Percentiles rank a stretch among this genome's conserved stretches.
Conservation (phyloP, 192 early-diverging fungal genomes). For the Gamsiella multidivaricata region DNA sequence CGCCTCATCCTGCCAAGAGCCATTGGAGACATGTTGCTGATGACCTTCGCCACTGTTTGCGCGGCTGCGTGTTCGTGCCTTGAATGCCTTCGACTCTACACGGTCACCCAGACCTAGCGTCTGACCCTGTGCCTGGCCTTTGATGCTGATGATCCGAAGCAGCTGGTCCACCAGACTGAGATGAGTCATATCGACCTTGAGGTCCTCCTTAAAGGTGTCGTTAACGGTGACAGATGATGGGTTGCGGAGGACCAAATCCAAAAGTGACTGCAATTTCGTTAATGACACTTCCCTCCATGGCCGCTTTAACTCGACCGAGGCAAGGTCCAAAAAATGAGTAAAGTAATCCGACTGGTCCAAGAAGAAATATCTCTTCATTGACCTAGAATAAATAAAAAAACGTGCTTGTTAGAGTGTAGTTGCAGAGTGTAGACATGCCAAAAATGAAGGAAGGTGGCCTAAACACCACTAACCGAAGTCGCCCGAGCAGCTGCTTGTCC, state of each 20-base stretch:
- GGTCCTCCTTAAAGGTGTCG: constrained; percentile 88
- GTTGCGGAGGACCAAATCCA: constrained; percentile 90
- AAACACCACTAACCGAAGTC: constrained; percentile 65
- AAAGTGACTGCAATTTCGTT: constrained; percentile 80
- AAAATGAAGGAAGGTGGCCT: too few relatives aligned
- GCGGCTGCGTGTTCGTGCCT: constrained; percentile 16
- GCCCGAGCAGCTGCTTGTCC: constrained; percentile 79
- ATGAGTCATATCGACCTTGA: constrained; percentile 77
- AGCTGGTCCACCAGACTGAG: constrained; percentile 78
- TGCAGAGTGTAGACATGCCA: not conserved
- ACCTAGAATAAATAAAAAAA: constrained; percentile 57
- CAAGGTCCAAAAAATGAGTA: constrained; percentile 94
- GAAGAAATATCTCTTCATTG: constrained; percentile 93
- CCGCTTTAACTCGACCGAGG: constrained; percentile 77
- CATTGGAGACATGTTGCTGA: constrained; percentile 3
- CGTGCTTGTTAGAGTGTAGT: not conserved
- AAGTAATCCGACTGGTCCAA: constrained; percentile 95
- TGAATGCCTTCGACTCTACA: constrained; percentile 23
- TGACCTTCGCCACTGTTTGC: constrained; percentile 19
- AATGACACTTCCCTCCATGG: constrained; percentile 75
- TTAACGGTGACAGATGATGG: constrained; percentile 83
- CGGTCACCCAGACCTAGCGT: constrained; percentile 15
- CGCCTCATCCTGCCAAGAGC: constrained; percentile 43
- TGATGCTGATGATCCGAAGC: constrained; percentile 73
- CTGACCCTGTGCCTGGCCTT: constrained; percentile 61